Conservation (phyloP, 1,284 basidiomycete species). For the Cystobasidium slooffiae region DNA sequence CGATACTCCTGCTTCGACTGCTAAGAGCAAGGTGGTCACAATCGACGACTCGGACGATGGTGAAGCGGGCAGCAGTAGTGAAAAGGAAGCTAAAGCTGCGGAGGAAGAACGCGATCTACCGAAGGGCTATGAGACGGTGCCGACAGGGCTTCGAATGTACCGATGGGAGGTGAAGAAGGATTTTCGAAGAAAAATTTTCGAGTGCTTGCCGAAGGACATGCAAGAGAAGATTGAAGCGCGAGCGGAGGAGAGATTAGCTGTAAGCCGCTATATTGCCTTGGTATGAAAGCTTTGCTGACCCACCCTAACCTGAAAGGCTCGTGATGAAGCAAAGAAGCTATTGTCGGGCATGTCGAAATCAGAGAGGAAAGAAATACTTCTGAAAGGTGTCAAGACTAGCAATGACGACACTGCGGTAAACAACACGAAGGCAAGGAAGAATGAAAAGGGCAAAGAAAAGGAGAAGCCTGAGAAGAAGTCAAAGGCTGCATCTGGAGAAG, state of each 20-base stretch:
- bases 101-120: conserved; percentile 23
- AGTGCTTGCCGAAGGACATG: conserved; percentile 44
- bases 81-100: neutral
- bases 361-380: conserved; percentile 23
- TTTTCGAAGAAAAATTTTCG: conserved; percentile 29
- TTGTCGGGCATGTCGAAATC: conserved; percentile 21
- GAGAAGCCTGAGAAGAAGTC: conserved; percentile 37
- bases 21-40: conserved; percentile 63
- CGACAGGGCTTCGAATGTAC: conserved; percentile 69
- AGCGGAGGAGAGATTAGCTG: conserved; percentile 45
- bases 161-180: conserved; percentile 77
- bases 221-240: conserved; percentile 41
- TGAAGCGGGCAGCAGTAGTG: neutral
- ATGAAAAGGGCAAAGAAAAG: conserved; percentile 13
- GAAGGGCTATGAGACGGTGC: conserved; percentile 30
- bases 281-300: neutral
- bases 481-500: conserved; percentile 38
- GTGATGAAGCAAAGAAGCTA: conserved; percentile 42
- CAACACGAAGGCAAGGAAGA: neutral
- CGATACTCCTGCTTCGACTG: conserved; percentile 53
- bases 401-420: conserved; percentile 4
- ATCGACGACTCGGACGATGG: conserved; percentile 15
- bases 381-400: conserved; percentile 29
- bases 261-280: neutral
- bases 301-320: neutral